Conservation (phyloP, 768 basidiomycete genomes). For the Thelephora aurantiotincta region DNA sequence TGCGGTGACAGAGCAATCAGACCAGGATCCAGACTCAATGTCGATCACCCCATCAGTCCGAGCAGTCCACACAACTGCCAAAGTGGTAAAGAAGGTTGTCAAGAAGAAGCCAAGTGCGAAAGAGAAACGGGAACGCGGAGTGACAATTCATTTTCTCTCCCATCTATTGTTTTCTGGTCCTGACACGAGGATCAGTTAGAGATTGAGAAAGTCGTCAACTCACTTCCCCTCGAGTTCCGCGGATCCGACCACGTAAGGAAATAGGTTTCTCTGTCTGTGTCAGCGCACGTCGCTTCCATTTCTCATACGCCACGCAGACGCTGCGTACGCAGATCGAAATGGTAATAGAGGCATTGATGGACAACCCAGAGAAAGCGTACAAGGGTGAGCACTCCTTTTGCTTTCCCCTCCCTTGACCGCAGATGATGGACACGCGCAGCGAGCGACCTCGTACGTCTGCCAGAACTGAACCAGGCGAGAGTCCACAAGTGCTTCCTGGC, state of each 20-base stretch:
- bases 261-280: background rate
- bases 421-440: slow-evolving; percentile 29
- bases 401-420: background rate
- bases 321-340: slow-evolving; percentile 68
- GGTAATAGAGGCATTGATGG: slow-evolving; percentile 66
- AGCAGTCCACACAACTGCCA: slow-evolving; percentile 17
- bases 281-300: background rate
- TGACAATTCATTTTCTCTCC: slow-evolving; percentile 12
- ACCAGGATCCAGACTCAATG: slow-evolving; percentile 24
- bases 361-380: slow-evolving; percentile 42
- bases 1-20: too few species aligned
- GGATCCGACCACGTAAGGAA: slow-evolving; percentile 69
- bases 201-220: slow-evolving; percentile 58
- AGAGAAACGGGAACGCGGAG: slow-evolving; percentile 74
- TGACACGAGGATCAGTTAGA: slow-evolving; percentile 26
- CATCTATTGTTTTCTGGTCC: background rate
- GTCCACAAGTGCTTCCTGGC: slow-evolving; percentile 93
- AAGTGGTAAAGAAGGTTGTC: slow-evolving; percentile 22
- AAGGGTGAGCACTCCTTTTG: slow-evolving; percentile 31
- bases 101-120: slow-evolving; percentile 63
- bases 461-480: slow-evolving; percentile 77
- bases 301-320: slow-evolving; percentile 24
- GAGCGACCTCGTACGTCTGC: slow-evolving; percentile 58
- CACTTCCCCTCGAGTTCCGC: slow-evolving; percentile 80
- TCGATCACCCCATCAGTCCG: slow-evolving; percentile 22